phyloP scores from a whole-genome alignment of 2,329 filamentous ascomycete genomes.

The Coniochaeta hoffmannii region DNA sequence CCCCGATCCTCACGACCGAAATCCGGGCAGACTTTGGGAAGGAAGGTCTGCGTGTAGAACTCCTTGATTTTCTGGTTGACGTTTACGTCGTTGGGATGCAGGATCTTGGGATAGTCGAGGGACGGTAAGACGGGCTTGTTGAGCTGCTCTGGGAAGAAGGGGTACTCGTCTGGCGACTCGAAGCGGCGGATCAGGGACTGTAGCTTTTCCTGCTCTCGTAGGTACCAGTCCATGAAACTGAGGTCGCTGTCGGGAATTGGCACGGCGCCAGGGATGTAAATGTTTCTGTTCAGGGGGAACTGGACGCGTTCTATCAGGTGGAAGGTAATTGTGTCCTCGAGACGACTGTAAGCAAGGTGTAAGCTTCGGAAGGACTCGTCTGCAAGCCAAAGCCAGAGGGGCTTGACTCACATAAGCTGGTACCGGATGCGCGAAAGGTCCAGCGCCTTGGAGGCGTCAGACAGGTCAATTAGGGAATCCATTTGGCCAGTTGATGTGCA shows the following conservation, averaged over 20 bases:
- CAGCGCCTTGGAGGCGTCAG: slow-evolving; percentile 75
- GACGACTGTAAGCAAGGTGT: slow-evolving; percentile 51
- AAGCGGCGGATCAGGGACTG: slow-evolving; percentile 92
- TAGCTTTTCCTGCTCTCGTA: slow-evolving; percentile 80
- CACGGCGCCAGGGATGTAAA: slow-evolving; percentile 78
- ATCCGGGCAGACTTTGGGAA: slow-evolving; percentile 75
- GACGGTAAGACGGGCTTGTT: slow-evolving; percentile 78
- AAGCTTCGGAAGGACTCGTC: neutral
- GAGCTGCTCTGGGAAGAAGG: slow-evolving; percentile 83
- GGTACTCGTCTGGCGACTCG: slow-evolving; percentile 93
- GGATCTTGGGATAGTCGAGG: slow-evolving; percentile 78
- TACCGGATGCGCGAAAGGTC: slow-evolving; percentile 89
- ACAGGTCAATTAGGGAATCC: slow-evolving; percentile 86
- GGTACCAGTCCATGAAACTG: slow-evolving; percentile 90
- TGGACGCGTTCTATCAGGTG: slow-evolving; percentile 97
- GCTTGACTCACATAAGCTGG: slow-evolving; percentile 69
- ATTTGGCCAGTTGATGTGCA: slow-evolving; percentile 38
- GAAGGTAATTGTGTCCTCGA: slow-evolving; percentile 97
- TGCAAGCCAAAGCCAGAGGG: neutral
- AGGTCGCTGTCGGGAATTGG: slow-evolving; percentile 64
- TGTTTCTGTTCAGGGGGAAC: slow-evolving; percentile 83
- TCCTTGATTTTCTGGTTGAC: slow-evolving; percentile 82
- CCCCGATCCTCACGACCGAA: slow-evolving; percentile 73
- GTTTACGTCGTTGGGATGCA: slow-evolving; percentile 84
- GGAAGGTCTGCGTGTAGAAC: slow-evolving; percentile 75